Evolutionary conservation across 371 early-diverging fungal species (phyloP).

Genomic region (Cokeromyces recurvatus): DNA sequence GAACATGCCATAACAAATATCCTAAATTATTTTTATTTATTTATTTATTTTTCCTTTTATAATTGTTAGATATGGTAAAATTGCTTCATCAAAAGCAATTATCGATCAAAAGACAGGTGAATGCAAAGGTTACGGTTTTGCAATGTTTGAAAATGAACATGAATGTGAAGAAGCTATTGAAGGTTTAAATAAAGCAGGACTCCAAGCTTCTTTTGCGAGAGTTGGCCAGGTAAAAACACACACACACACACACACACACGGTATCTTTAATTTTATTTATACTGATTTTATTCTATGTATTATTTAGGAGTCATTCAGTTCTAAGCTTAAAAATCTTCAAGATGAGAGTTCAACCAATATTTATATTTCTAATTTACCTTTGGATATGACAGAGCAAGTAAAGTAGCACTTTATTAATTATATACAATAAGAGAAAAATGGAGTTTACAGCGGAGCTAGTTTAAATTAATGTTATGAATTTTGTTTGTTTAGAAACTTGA

Average conservation of each 20-base stretch:
- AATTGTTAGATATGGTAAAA: slow-evolving; percentile 68
- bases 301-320: slow-evolving; percentile 70
- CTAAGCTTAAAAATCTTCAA: slow-evolving; percentile 70
- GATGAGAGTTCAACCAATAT: slow-evolving; percentile 77
- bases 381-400: slow-evolving; percentile 69
- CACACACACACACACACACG: background rate
- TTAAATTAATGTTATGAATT: too few relatives aligned
- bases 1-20: background rate
- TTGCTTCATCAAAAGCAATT: slow-evolving; percentile 83
- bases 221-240: slow-evolving; percentile 45
- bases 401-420: too few relatives aligned
- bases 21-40: background rate
- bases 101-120: slow-evolving; percentile 72
- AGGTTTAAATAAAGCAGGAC: slow-evolving; percentile 63
- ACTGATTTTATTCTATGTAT: background rate
- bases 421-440: too few relatives aligned
- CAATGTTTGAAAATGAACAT: slow-evolving; percentile 73
- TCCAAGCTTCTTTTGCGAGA: slow-evolving; percentile 73
- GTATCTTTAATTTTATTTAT: too few relatives aligned
- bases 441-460: too few relatives aligned
- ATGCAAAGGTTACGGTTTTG: slow-evolving; percentile 92
- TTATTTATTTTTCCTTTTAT: background rate
- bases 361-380: slow-evolving; percentile 80
- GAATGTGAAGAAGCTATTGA: slow-evolving; percentile 68
- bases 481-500: slow-evolving; percentile 65